Conservation (phyloP, 768 basidiomycete genomes). For the Calocybe cyanea region DNA sequence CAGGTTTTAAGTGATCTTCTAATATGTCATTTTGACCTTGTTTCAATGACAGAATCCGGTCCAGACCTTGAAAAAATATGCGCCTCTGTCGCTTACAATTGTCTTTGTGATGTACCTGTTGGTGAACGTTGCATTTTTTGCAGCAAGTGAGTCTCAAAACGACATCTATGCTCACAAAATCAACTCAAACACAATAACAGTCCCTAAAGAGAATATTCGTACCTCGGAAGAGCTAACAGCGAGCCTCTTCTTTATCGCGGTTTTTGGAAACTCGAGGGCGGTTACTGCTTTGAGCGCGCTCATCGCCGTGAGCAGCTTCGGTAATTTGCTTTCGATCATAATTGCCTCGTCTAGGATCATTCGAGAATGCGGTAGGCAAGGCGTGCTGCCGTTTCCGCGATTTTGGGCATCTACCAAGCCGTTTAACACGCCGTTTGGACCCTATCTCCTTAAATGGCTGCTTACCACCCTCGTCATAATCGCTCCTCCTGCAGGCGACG, state of each 20-base stretch:
- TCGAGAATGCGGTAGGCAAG: constrained; percentile 46
- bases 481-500: constrained; percentile 38
- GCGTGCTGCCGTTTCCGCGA: constrained; percentile 47
- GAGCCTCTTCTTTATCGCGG: constrained; percentile 45
- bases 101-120: constrained; percentile 45
- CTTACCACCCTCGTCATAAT: constrained; percentile 47
- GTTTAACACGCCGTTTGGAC: constrained; percentile 47
- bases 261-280: constrained; percentile 38
- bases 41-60: constrained; percentile 31
- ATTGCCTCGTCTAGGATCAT: constrained; percentile 36
- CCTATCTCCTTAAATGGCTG: constrained; percentile 42
- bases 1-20: too few species aligned
- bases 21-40: background rate
- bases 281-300: constrained; percentile 34
- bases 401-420: constrained; percentile 50
- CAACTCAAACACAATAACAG: constrained; percentile 17
- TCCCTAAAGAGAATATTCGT: constrained; percentile 41
- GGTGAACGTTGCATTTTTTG: constrained; percentile 40
- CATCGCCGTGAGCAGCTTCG: constrained; percentile 36
- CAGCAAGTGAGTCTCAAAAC: constrained; percentile 25
- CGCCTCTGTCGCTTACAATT: constrained; percentile 38
- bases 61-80: constrained; percentile 41
- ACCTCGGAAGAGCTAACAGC: constrained; percentile 42
- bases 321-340: constrained; percentile 30
- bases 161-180: background rate